A percentile compares a stretch with the other conserved stretches of the same genome.
Conservation (phyloP, 805 yeast genomes). For the Lipomyces chichibuensis region DNA sequence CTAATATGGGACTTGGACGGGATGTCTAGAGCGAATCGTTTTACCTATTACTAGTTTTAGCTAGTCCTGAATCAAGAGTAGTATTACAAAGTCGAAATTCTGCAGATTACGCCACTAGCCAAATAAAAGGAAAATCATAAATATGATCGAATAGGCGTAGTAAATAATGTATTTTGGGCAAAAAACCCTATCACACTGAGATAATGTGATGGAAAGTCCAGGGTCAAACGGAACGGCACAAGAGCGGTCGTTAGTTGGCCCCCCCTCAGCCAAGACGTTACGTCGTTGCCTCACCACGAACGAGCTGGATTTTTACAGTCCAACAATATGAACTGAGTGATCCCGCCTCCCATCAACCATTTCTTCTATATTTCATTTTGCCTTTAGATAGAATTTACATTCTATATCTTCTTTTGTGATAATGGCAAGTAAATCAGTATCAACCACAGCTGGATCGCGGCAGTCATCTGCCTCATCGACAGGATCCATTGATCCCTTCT, state of each 20-base stretch:
- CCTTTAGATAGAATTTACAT: not conserved
- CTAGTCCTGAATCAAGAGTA: not conserved
- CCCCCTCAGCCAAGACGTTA: not conserved
- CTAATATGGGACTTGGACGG: not conserved
- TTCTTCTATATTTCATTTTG: not conserved
- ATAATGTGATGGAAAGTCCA: not conserved
- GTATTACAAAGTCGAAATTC: not conserved
- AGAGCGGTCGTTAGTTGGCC: not conserved
- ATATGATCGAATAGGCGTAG: too few relatives aligned
- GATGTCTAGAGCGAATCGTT: too few relatives aligned
- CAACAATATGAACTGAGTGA: too few relatives aligned
- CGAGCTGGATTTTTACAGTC: not conserved
- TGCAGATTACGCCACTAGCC: not conserved
- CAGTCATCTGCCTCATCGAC: slow-evolving; percentile 24
- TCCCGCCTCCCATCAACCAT: not conserved
- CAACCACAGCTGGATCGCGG: slow-evolving; percentile 7
- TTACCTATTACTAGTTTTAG: too few relatives aligned
- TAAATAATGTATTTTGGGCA: too few relatives aligned
- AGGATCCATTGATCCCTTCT: slow-evolving; percentile 60
- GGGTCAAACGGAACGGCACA: not conserved
- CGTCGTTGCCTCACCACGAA: not conserved
- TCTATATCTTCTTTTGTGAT: not conserved
- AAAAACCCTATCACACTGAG: not conserved
- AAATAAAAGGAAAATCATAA: too few relatives aligned
- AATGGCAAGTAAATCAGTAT: not conserved